A percentile compares a stretch with the other conserved stretches of the same genome.
These are phyloP conservation scores for Corylus avellana DNA, from an alignment of 306 rosid species.

Conservation along the genomic window DNA sequence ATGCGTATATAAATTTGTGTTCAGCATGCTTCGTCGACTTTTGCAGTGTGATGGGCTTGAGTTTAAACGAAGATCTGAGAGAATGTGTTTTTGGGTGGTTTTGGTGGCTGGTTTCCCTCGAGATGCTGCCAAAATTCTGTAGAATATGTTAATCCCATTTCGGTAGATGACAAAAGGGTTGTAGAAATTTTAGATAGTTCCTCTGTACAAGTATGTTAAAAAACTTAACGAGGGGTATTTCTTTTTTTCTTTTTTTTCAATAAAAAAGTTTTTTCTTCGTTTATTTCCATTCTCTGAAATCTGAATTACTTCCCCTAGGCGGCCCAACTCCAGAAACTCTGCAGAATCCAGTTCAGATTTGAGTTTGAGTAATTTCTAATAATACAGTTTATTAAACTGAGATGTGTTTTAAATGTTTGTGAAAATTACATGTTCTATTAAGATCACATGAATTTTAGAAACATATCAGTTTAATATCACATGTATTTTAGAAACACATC, in stretches of 20 bases:
- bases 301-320: not conserved
- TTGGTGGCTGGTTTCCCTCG: not conserved
- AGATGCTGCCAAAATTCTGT: not conserved
- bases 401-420: no score
- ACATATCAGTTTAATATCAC: no score
- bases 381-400: no score
- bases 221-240: not conserved
- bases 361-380: no score
- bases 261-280: no score
- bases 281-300: not conserved
- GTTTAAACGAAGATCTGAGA: slow-evolving; percentile 27
- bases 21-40: slow-evolving; percentile 13
- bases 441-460: no score
- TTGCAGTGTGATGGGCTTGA: slow-evolving; percentile 36
- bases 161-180: not conserved
- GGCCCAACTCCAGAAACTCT: not conserved
- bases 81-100: slow-evolving; percentile 17
- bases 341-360: not conserved
- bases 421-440: no score
- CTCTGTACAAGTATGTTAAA: not conserved
- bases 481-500: no score
- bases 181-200: not conserved
- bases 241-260: not conserved
- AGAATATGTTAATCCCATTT: not conserved
- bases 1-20: slow-evolving; percentile 23